Evolutionary conservation across 257 asterid genomes (phyloP).

Genomic region (Solanum pinnatisectum): DNA sequence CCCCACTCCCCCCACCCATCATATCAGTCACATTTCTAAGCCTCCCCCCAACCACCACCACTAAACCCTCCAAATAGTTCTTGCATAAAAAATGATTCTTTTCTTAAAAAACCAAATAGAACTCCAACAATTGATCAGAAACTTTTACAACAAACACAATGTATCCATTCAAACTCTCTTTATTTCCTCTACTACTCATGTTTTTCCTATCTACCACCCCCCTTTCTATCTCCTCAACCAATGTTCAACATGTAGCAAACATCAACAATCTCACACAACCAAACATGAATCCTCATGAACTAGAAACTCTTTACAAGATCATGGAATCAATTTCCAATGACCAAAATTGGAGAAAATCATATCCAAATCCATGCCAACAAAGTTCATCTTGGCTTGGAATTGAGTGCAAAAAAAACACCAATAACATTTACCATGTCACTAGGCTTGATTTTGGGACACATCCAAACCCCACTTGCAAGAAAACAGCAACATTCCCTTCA

Average conservation of each 20-base stretch:
- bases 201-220: not conserved
- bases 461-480: slow-evolving; percentile 73
- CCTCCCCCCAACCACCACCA: too few relatives aligned
- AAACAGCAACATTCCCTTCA: slow-evolving; percentile 57
- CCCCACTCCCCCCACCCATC: slow-evolving; percentile 21
- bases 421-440: slow-evolving; percentile 28
- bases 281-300: slow-evolving; percentile 43
- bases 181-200: slow-evolving; percentile 11
- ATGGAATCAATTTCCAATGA: slow-evolving; percentile 65
- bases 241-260: not conserved
- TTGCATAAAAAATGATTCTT: not conserved
- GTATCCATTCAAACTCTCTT: slow-evolving; percentile 13
- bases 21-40: slow-evolving; percentile 21
- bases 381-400: slow-evolving; percentile 69
- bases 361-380: slow-evolving; percentile 65
- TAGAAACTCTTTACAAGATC: slow-evolving; percentile 51
- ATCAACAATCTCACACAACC: not conserved
- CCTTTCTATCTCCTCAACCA: slow-evolving; percentile 10
- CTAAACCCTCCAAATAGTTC: not conserved
- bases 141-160: not conserved
- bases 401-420: slow-evolving; percentile 36
- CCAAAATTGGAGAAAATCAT: slow-evolving; percentile 46
- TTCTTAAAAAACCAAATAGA: not conserved
- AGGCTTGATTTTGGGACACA: slow-evolving; percentile 70
- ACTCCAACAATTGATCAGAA: not conserved